phyloP scores from a whole-genome alignment of 345 rosid species.

The Salix koriyanagi region DNA sequence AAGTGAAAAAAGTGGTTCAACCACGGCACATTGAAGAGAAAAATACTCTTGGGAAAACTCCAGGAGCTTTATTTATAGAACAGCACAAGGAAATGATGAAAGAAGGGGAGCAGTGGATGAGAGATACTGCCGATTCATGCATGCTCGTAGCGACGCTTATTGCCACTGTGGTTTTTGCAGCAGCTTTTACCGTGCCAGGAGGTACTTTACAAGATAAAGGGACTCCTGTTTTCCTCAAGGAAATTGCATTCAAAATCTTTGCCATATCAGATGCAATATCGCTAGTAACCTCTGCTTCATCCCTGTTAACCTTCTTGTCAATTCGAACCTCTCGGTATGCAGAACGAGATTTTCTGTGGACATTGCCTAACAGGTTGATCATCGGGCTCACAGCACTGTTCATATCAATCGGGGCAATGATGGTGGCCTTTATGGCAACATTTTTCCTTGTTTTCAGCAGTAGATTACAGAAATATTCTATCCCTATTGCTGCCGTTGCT shows the following conservation, averaged over 20 bases:
- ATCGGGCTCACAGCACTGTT: background rate
- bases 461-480: background rate
- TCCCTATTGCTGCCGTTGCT: slow-evolving; percentile 3
- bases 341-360: background rate
- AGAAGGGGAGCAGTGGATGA: slow-evolving; percentile 14
- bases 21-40: slow-evolving; percentile 4
- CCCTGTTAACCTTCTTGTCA: slow-evolving; percentile 3
- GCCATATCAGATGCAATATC: slow-evolving; percentile 2
- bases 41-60: slow-evolving; percentile 9
- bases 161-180: slow-evolving; percentile 9
- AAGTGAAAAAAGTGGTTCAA: slow-evolving; percentile 12
- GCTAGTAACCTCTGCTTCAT: background rate
- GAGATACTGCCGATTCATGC: slow-evolving; percentile 10
- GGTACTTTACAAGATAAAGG: slow-evolving; percentile 6
- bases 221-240: background rate
- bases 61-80: slow-evolving; percentile 1
- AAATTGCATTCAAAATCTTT: slow-evolving; percentile 2
- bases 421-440: slow-evolving; percentile 1
- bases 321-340: slow-evolving; percentile 6
- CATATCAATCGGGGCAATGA: slow-evolving; percentile 13
- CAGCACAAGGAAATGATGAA: background rate
- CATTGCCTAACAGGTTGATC: slow-evolving; percentile 2
- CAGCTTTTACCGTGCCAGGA: slow-evolving; percentile 12
- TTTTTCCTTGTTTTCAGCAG: slow-evolving; percentile 1
- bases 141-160: slow-evolving; percentile 8